These are phyloP conservation scores for Elaeis guineensis DNA, from an alignment of 176 grass and related monocot genomes.

Conservation along the genomic window DNA sequence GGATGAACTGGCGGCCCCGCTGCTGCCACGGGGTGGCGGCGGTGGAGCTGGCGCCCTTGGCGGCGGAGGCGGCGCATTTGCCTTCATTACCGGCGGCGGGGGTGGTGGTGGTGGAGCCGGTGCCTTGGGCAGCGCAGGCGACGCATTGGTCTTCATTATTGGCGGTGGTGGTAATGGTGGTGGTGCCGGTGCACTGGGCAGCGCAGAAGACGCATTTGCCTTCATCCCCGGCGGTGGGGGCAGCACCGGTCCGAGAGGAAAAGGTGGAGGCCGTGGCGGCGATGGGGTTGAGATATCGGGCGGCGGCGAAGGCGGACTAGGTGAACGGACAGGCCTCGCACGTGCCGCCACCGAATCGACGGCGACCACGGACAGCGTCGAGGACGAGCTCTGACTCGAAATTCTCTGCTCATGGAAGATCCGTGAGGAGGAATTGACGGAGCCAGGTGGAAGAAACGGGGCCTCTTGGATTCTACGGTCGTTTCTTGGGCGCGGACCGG, in stretches of 20 bases:
- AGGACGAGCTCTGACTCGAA: not conserved
- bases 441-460: constrained; percentile 6
- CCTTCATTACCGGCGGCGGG: constrained; percentile 30
- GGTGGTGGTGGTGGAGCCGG: constrained; percentile 50
- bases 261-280: constrained; percentile 6
- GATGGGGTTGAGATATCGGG: not conserved
- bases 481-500: not conserved
- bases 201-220: constrained; percentile 24
- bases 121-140: constrained; percentile 28
- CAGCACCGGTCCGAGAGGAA: constrained; percentile 12
- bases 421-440: constrained; percentile 4
- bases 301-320: no score
- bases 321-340: no score
- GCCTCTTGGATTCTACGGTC: not conserved
- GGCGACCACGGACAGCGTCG: constrained; percentile 4
- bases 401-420: not conserved
- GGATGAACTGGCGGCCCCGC: constrained; percentile 21
- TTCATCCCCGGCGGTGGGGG: constrained; percentile 22
- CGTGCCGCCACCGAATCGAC: no score
- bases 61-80: constrained; percentile 26
- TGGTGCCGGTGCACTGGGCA: not conserved
- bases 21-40: constrained; percentile 3
- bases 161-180: constrained; percentile 21
- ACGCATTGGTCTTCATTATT: constrained; percentile 2
- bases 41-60: not conserved